These are phyloP conservation scores for Leptodontidium sp. DNA, from an alignment of 2,329 filamentous ascomycete genomes.

Conservation along the genomic window DNA sequence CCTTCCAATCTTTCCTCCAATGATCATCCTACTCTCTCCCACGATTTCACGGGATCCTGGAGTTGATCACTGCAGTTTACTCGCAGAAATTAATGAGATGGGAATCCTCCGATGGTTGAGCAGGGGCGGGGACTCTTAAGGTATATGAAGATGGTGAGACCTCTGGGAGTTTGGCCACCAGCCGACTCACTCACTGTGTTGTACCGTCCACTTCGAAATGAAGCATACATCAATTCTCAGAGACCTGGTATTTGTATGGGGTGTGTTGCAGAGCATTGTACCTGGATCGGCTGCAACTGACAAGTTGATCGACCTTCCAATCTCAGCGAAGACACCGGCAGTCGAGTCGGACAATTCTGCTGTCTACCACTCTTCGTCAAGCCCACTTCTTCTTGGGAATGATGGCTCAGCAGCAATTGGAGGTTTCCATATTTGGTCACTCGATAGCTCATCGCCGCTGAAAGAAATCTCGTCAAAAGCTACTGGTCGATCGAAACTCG, in stretches of 20 bases:
- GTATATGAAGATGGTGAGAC: constrained; percentile 14
- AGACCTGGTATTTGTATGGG: not conserved
- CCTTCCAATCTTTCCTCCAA: constrained; percentile 6
- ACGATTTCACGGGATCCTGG: not conserved
- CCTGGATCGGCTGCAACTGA: constrained; percentile 7
- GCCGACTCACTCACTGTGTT: not conserved
- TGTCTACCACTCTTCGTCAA: constrained; percentile 3
- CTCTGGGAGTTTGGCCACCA: not conserved
- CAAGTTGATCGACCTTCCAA: constrained; percentile 11
- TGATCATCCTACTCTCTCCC: not conserved
- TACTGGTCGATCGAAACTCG: constrained; percentile 13
- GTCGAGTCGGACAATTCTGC: constrained; percentile 8
- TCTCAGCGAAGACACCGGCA: constrained; percentile 1
- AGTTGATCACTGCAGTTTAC: not conserved
- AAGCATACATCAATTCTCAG: not conserved
- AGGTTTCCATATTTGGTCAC: constrained; percentile 13
- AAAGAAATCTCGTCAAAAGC: constrained; percentile 6
- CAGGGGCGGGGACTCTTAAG: not conserved
- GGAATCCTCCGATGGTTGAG: not conserved
- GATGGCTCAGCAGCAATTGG: constrained; percentile 13
- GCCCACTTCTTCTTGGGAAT: constrained; percentile 8
- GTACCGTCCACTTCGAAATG: not conserved
- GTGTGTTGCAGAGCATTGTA: not conserved
- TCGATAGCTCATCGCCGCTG: not conserved
- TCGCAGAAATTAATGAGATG: not conserved